These are phyloP conservation scores for Sporisorium iseilematis-ciliati DNA, from an alignment of 1,284 basidiomycete species.

Conservation along the genomic window DNA sequence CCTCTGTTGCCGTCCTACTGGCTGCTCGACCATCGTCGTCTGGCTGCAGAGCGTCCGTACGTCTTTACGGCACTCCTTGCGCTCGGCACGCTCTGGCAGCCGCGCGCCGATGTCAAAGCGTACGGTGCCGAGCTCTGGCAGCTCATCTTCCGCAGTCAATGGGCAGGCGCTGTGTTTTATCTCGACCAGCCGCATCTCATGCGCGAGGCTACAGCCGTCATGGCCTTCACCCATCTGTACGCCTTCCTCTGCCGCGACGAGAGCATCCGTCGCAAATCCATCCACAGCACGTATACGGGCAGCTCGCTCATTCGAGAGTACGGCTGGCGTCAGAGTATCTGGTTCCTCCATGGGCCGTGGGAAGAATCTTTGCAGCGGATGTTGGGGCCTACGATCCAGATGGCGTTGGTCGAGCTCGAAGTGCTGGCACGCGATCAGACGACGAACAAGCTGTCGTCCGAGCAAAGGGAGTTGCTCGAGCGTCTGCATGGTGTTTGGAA, in stretches of 20 bases:
- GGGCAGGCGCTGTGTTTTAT: slow-evolving; percentile 49
- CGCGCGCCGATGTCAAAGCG: slow-evolving; percentile 41
- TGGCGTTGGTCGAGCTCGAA: slow-evolving; percentile 48
- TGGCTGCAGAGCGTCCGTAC: slow-evolving; percentile 43
- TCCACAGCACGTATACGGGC: slow-evolving; percentile 46
- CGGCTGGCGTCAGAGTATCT: slow-evolving; percentile 38
- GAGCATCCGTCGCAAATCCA: slow-evolving; percentile 36
- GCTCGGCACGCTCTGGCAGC: slow-evolving; percentile 48
- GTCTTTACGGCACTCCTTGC: slow-evolving; percentile 42
- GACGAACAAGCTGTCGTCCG: slow-evolving; percentile 30
- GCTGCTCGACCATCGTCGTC: slow-evolving; percentile 41
- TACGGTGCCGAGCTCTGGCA: slow-evolving; percentile 52
- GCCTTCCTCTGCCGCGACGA: slow-evolving; percentile 42
- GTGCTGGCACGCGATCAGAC: slow-evolving; percentile 34
- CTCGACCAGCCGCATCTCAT: slow-evolving; percentile 45
- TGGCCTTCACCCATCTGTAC: slow-evolving; percentile 36
- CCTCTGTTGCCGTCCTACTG: slow-evolving; percentile 43
- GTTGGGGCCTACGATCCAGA: slow-evolving; percentile 33
- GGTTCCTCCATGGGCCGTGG: slow-evolving; percentile 46
- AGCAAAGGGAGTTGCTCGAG: slow-evolving; percentile 36
- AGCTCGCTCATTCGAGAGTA: slow-evolving; percentile 36
- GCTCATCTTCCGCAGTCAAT: slow-evolving; percentile 49
- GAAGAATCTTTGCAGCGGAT: slow-evolving; percentile 45
- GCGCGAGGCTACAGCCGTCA: slow-evolving; percentile 43
- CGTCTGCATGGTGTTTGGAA: slow-evolving; percentile 41